These are phyloP conservation scores for Clonostachys byssicola DNA, from an alignment of 2,329 filamentous ascomycete genomes.

Conservation along the genomic window DNA sequence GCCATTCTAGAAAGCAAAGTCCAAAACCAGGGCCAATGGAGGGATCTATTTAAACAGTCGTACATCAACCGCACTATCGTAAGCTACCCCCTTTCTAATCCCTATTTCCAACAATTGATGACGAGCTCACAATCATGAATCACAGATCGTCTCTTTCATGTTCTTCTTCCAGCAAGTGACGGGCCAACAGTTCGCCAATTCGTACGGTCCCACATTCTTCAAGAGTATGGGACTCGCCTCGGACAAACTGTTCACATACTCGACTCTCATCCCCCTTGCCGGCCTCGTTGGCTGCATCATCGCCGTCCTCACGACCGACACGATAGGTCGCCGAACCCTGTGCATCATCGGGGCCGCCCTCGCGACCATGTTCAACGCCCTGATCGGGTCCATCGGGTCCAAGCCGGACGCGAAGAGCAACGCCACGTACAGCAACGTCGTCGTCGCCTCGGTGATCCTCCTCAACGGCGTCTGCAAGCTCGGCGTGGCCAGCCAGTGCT, in stretches of 20 bases:
- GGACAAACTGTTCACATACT: slow-evolving; percentile 2
- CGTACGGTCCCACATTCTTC: slow-evolving; percentile 8
- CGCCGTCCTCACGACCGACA: slow-evolving; percentile 3
- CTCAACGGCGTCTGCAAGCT: slow-evolving; percentile 4
- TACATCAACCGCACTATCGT: slow-evolving; percentile 3
- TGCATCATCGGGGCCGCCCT: slow-evolving; percentile 6
- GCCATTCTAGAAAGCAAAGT: slow-evolving; percentile 1
- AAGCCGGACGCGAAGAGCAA: slow-evolving; percentile 4
- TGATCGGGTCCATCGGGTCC: slow-evolving; percentile 5
- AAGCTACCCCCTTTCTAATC: background rate
- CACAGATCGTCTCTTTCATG: slow-evolving; percentile 2
- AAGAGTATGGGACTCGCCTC: slow-evolving; percentile 1
- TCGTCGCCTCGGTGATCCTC: slow-evolving; percentile 5
- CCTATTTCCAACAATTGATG: background rate
- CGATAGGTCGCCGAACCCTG: slow-evolving; percentile 2
- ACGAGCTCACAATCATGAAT: background rate
- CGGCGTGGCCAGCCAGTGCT: slow-evolving; percentile 4
- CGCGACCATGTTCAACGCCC: slow-evolving; percentile 3
- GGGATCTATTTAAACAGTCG: slow-evolving; percentile 1
- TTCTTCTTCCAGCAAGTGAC: slow-evolving; percentile 13
- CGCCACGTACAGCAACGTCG: slow-evolving; percentile 3
- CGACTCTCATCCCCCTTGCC: slow-evolving; percentile 6
- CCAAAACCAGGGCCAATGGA: background rate
- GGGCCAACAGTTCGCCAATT: slow-evolving; percentile 10
- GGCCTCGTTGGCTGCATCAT: slow-evolving; percentile 7